Evolutionary conservation across 2,329 filamentous ascomycete species (phyloP), one percentile per base, ranked within the genome.

Genomic region (Sclerotinia glacialis): DNA sequence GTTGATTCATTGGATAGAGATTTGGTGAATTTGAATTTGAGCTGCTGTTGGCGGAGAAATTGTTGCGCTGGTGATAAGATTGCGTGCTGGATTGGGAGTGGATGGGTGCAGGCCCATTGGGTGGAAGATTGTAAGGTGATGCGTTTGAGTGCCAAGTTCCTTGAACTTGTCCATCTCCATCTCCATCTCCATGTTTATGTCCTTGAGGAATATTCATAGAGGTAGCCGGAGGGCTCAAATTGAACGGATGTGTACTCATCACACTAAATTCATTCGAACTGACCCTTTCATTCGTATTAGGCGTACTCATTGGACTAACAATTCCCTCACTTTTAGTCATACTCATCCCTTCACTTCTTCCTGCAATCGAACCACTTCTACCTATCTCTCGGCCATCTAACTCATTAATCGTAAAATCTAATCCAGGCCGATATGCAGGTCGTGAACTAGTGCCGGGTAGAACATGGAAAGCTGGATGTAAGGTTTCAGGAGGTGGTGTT

Each of bases 401-500:
- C 34, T 66, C 64, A 53, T 44, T 66, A n/a, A 61, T 52, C 9
- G 55, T 61, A 26, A 61, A 61, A 2, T 5, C 14, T 12, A 26
- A 34, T 5, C 28, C 16, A 18, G 64, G 28, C 21, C 18, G 23
- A 53, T 60, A 26, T 23, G 18, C 46, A 26, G 54, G 54, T 44
- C 34, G 40, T 2, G 34, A 42, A 31, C n/a, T 34, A 9, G 46
- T 26, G 21, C 55, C 55, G 0, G 64, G 55, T 16, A 61, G 28
- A 14, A 47, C 46, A 9, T 61, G 55, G 14, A 52, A 61, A 21
- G 64, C 64, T 53, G 64, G 64, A 40, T 61, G 64, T 3, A 44
- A 59, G 23, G 37, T 61, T 21, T 61, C 54, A 14, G 64, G 46
- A n/a, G 64, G 64, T 21, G 55, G 55, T 6, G 5, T 23, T 16